Percentiles rank a stretch among this genome's conserved stretches.
Evolutionary conservation across 2,329 filamentous ascomycete species (phyloP).

Genomic region (Hypoxylon sp.): DNA sequence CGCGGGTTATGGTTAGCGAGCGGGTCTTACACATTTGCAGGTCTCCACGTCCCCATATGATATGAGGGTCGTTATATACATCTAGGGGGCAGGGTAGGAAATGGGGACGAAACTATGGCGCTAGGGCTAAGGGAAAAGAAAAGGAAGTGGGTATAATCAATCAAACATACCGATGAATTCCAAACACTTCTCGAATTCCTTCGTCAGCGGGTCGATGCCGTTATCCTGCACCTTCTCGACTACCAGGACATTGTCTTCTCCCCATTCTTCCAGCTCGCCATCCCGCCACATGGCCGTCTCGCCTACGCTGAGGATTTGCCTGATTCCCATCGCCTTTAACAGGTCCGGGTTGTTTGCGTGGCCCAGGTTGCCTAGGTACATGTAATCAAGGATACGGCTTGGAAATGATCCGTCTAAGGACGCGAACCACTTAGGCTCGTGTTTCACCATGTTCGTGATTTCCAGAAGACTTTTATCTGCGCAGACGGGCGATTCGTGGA

Average conservation of each 20-base stretch:
- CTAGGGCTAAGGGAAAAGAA: constrained; percentile 8
- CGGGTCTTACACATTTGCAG: constrained; percentile 1
- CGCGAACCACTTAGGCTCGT: constrained; percentile 83
- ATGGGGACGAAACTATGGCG: not conserved
- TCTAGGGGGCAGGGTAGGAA: not conserved
- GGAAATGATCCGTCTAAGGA: constrained; percentile 91
- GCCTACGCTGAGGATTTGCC: constrained; percentile 90
- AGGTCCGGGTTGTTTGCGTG: constrained; percentile 96
- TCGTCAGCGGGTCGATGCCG: constrained; percentile 90
- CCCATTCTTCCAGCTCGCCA: constrained; percentile 79
- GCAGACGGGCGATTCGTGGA: constrained; percentile 75
- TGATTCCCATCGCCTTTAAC: constrained; percentile 82
- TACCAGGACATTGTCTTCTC: constrained; percentile 80
- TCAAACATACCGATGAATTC: constrained; percentile 86
- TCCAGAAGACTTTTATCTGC: constrained; percentile 65
- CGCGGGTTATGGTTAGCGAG: constrained; percentile 21
- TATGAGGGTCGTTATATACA: not conserved
- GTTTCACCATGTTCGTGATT: constrained; percentile 64
- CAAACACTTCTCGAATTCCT: constrained; percentile 87
- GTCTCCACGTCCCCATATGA: not conserved
- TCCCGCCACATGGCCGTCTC: constrained; percentile 87
- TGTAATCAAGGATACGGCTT: constrained; percentile 88
- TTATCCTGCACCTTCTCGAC: constrained; percentile 95
- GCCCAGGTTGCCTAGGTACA: constrained; percentile 93
- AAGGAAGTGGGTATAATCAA: not conserved